Conservation (phyloP, 306 rosid genomes). For the Pyrus communis region DNA sequence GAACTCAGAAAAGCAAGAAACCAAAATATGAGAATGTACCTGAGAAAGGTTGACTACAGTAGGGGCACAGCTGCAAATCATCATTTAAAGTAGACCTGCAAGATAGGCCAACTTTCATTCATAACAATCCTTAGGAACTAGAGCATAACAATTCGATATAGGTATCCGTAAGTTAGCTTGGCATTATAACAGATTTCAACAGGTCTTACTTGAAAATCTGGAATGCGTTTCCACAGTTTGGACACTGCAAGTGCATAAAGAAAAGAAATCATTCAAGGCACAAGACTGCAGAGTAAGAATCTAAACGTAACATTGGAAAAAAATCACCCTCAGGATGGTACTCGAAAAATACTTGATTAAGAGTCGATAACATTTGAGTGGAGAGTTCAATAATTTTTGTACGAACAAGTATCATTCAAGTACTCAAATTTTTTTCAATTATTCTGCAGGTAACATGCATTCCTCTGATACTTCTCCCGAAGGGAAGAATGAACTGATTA, state of each 20-base stretch:
- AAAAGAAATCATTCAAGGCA: slow-evolving; percentile 11
- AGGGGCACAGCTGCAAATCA: slow-evolving; percentile 85
- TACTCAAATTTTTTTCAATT: not conserved
- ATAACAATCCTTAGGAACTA: not conserved
- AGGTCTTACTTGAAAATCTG: slow-evolving; percentile 89
- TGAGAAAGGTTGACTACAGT: slow-evolving; percentile 85
- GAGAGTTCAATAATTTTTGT: not conserved
- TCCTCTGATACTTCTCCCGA: not conserved
- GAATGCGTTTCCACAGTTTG: slow-evolving; percentile 89
- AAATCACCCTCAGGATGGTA: not conserved
- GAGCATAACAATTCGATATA: not conserved
- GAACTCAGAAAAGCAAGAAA: not conserved
- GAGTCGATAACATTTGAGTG: not conserved
- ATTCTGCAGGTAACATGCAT: not conserved
- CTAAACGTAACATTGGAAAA: not conserved
- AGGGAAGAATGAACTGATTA: not conserved
- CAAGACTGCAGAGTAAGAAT: not conserved
- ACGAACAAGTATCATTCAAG: not conserved
- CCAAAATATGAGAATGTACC: slow-evolving; percentile 31
- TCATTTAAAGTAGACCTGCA: slow-evolving; percentile 73
- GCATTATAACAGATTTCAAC: not conserved
- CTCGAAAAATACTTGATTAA: not conserved
- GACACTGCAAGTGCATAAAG: slow-evolving; percentile 65
- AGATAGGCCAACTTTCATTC: not conserved
- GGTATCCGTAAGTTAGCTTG: slow-evolving; percentile 7